phyloP scores from a whole-genome alignment of 345 rosid genomes.

The Balakata baccata region DNA sequence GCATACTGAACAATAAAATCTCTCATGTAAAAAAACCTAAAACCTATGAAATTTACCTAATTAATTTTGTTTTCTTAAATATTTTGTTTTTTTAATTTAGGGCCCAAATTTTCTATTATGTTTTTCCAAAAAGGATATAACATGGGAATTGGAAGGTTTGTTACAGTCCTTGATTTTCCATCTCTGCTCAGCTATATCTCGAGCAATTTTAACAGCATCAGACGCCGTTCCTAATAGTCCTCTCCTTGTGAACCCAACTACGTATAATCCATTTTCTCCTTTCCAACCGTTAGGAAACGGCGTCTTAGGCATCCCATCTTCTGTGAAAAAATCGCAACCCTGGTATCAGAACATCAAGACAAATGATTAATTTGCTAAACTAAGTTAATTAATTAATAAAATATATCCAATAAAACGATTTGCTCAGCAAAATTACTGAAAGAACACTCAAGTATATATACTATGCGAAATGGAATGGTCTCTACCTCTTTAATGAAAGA shows the following conservation, averaged over 20 bases:
- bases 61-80: not conserved
- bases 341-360: slow-evolving; percentile 3
- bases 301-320: slow-evolving; percentile 78
- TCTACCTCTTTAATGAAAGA: too few species aligned
- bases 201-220: slow-evolving; percentile 72
- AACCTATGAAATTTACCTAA: slow-evolving; percentile 8
- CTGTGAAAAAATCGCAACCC: slow-evolving; percentile 64
- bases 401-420: too few species aligned
- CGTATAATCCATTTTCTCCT: slow-evolving; percentile 67
- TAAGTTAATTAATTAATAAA: too few species aligned
- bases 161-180: slow-evolving; percentile 28
- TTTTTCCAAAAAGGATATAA: slow-evolving; percentile 36
- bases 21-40: not conserved
- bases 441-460: too few species aligned
- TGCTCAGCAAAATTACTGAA: too few species aligned
- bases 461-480: too few species aligned
- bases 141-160: slow-evolving; percentile 38
- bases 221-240: slow-evolving; percentile 72
- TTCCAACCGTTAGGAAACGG: slow-evolving; percentile 85
- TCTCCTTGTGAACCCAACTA: slow-evolving; percentile 83
- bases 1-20: slow-evolving; percentile 4
- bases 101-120: not conserved
- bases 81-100: too few species aligned
- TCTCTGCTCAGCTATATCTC: slow-evolving; percentile 59
- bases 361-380: too few species aligned